These are phyloP conservation scores for Penicillium psychrofluorescens DNA, from an alignment of 495 filamentous ascomycete genomes.

Conservation along the genomic window DNA sequence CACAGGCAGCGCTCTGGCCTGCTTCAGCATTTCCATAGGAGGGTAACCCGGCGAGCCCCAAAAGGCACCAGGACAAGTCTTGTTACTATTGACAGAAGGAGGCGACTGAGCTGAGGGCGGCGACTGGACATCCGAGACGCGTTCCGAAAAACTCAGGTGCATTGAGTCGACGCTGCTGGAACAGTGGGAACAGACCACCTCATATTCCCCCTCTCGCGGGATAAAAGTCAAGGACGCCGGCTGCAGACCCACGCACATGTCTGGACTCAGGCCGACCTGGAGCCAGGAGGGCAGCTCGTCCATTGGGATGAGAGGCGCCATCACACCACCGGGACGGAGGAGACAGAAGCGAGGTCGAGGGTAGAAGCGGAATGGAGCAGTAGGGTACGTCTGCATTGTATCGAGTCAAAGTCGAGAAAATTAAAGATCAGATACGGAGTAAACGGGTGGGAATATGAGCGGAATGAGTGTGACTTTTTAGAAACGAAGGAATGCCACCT, in stretches of 20 bases:
- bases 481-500: background rate
- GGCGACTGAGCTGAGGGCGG: background rate
- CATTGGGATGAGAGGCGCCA: slow-evolving; percentile 25
- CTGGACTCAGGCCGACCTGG: slow-evolving; percentile 16
- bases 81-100: background rate
- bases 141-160: slow-evolving; percentile 24
- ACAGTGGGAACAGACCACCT: slow-evolving; percentile 32
- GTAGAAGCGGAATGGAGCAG: slow-evolving; percentile 1
- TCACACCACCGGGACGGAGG: slow-evolving; percentile 18
- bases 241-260: slow-evolving; percentile 13
- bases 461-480: slow-evolving; percentile 2
- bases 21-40: background rate
- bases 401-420: background rate
- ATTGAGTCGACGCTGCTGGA: slow-evolving; percentile 16
- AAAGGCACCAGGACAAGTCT: slow-evolving; percentile 3
- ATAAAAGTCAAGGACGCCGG: slow-evolving; percentile 15
- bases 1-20: background rate
- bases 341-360: slow-evolving; percentile 30
- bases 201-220: slow-evolving; percentile 29
- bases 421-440: background rate
- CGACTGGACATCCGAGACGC: slow-evolving; percentile 2
- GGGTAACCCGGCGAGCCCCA: background rate
- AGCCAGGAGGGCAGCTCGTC: slow-evolving; percentile 36
- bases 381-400: slow-evolving; percentile 4
- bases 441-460: background rate